phyloP scores from a whole-genome alignment of 2,329 filamentous ascomycete genomes.

The Knufia petricola region DNA sequence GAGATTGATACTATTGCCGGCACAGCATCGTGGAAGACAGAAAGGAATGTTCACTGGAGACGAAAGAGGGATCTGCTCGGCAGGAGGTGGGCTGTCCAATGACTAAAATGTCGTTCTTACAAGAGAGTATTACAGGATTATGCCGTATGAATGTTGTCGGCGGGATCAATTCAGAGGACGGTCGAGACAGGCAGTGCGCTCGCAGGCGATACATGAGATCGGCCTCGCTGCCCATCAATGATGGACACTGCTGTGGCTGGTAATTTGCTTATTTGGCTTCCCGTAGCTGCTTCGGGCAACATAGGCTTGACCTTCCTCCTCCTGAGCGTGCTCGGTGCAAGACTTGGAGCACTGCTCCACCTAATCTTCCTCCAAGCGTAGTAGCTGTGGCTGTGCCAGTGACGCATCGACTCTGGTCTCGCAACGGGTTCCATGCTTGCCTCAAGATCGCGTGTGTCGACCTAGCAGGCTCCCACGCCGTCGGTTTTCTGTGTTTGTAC shows the following conservation, averaged over 20 bases:
- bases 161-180: not conserved
- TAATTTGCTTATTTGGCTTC: too few relatives aligned
- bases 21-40: slow-evolving; percentile 1
- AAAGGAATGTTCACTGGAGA: not conserved
- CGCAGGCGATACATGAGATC: not conserved
- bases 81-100: not conserved
- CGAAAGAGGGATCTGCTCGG: not conserved
- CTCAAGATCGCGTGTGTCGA: not conserved
- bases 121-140: not conserved
- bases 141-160: not conserved
- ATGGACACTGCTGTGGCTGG: too few relatives aligned
- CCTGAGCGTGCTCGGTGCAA: not conserved
- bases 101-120: not conserved
- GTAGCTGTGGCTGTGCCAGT: not conserved
- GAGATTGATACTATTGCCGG: not conserved
- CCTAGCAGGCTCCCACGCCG: not conserved
- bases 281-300: not conserved
- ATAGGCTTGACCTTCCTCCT: not conserved
- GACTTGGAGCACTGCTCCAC: not conserved
- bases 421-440: not conserved
- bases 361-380: not conserved
- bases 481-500: not conserved
- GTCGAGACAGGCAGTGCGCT: not conserved
- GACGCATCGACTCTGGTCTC: not conserved
- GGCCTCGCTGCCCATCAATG: not conserved